These are phyloP conservation scores for Pichia sporocuriosa DNA, from an alignment of 805 yeast species.

Conservation along the genomic window DNA sequence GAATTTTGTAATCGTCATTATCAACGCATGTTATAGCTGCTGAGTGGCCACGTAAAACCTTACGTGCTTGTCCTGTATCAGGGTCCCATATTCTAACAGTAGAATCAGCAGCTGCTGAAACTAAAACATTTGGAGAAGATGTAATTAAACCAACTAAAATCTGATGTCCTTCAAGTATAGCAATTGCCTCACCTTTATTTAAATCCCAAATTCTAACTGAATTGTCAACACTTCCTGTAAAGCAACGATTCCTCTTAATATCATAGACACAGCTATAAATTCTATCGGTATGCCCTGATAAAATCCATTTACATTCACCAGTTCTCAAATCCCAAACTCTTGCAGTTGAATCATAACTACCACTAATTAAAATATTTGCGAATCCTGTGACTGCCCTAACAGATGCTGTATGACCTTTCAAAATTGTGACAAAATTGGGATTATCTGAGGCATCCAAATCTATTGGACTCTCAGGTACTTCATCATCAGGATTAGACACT, in stretches of 20 bases:
- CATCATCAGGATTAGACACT: conserved; percentile 26
- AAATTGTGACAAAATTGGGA: conserved; percentile 61
- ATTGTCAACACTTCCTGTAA: conserved; percentile 87
- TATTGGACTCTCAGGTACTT: conserved; percentile 13
- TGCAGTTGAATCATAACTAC: conserved; percentile 84
- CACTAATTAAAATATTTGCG: conserved; percentile 78
- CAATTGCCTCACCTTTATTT: conserved; percentile 60
- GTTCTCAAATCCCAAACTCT: conserved; percentile 87
- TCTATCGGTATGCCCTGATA: conserved; percentile 79
- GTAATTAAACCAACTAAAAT: conserved; percentile 85
- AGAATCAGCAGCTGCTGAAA: conserved; percentile 94
- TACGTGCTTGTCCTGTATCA: conserved; percentile 55
- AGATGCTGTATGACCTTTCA: conserved; percentile 70
- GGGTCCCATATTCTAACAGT: conserved; percentile 93
- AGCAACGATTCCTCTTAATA: conserved; percentile 66
- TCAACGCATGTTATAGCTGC: conserved; percentile 91
- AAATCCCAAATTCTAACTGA: conserved; percentile 88
- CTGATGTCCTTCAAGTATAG: conserved; percentile 78
- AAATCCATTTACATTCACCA: conserved; percentile 63
- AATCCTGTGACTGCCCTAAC: conserved; percentile 85
- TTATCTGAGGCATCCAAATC: conserved; percentile 37
- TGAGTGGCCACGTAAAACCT: conserved; percentile 72
- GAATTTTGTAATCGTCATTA: conserved; percentile 74
- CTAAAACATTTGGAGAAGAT: conserved; percentile 66
- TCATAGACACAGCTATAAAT: conserved; percentile 89